Evolutionary conservation across 2,329 filamentous ascomycete species (phyloP).

Genomic region (Pyricularia sp.): DNA sequence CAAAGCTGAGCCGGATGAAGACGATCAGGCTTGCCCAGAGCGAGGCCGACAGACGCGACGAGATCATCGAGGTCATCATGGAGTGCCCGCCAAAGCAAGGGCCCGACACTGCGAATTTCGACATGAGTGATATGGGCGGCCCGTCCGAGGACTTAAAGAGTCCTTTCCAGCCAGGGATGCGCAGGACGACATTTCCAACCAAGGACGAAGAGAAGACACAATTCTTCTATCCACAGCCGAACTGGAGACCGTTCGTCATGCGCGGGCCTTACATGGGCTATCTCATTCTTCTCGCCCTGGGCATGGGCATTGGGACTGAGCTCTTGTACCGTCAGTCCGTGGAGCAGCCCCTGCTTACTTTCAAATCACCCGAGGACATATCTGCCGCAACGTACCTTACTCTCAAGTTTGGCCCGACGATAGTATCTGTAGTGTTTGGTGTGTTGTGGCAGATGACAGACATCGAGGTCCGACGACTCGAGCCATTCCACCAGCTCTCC

Average conservation of each 20-base stretch:
- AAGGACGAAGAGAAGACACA: conserved; percentile 28
- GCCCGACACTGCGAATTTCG: conserved; percentile 22
- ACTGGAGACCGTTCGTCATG: conserved; percentile 61
- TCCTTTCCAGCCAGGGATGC: conserved; percentile 16
- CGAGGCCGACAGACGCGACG: conserved; percentile 49
- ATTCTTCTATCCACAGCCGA: conserved; percentile 51
- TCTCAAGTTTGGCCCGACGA: conserved; percentile 54
- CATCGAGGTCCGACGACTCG: conserved; percentile 57
- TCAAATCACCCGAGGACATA: conserved; percentile 40
- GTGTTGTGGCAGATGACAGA: conserved; percentile 59
- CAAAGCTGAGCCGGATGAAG: conserved; percentile 18
- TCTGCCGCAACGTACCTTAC: conserved; percentile 44
- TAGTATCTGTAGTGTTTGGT: conserved; percentile 52
- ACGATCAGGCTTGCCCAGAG: conserved; percentile 44
- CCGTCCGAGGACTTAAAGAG: conserved; percentile 17
- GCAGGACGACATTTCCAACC: conserved; percentile 27
- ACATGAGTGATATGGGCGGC: conserved; percentile 42
- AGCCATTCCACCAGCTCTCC: conserved; percentile 58
- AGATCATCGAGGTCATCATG: conserved; percentile 50
- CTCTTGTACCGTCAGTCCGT: conserved; percentile 41
- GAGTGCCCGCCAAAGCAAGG: conserved; percentile 16
- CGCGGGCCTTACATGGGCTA: conserved; percentile 47
- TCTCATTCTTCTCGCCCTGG: conserved; percentile 44
- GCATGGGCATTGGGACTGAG: conserved; percentile 43
- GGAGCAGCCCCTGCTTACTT: conserved; percentile 35